Base-by-base conservation (phyloP, 805 yeast species). In the Ogataea methylovora region DNA sequence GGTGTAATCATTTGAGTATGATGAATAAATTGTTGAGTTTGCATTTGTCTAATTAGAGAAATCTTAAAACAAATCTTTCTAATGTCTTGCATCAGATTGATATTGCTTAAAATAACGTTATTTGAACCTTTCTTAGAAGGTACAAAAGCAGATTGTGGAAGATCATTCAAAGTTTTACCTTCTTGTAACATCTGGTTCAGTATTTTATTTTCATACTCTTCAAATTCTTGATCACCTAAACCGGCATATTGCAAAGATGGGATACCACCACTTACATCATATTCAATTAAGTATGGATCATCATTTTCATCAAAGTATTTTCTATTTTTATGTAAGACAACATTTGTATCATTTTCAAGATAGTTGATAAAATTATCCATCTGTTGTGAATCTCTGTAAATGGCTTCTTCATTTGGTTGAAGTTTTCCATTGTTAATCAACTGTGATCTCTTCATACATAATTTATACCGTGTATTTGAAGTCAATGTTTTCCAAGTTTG, bases 51-150 rank as follows among this genome's bases (percentile, higher is more conserved):
- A 38, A 92, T 84, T 32, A 87, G 62, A 4, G 90, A 79, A 15
- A 92, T 84, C 54, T 88, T 88, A 60, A 86, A 84, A 53, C 97
- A 88, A 4, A 85, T 68, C 43, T 79, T 83, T 38, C 98, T 66
- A 24, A 92, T 83, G 45, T 86, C 86, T 60, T 90, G 97, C 68
- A 92, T 84, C 42, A 81, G 73, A 2, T 67, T 61, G 29, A 92
- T 78, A 46, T 88, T 92, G 15, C 70, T 68, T 45, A 73, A 67
- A 36, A 84, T 61, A 8, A 75, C 61, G 12, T 69, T 66, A 37
- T 77, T 74, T 32, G 86, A 63, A 0, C 95, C 94, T 13, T 65
- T 63, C 12, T 65, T 56, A 1, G 52, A 46, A 5, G 73, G 58
- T 3, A 65, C 53, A 38, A 74, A 66, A 26, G 45, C 56, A 17